Base-by-base conservation (phyloP, 2,329 filamentous ascomycete genomes). In the Fusarium pseudonygamai region DNA sequence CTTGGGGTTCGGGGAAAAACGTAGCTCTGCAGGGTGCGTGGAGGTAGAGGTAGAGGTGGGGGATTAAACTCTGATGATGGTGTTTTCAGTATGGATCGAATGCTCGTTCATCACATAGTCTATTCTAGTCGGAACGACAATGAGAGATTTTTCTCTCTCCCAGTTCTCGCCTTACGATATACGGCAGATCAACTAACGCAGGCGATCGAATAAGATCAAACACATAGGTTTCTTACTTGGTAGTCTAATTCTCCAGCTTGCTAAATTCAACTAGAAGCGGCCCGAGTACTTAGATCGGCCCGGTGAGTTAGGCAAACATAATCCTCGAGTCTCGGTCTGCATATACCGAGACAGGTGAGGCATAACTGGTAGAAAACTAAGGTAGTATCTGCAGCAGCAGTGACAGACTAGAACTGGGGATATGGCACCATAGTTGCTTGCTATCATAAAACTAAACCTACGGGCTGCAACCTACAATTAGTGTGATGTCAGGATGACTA, bases 241-340 rank as follows among this genome's bases (percentile, higher is more conserved):
- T 50, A 34, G 32, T 34, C 32, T 39, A 37, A 16, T 37, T 52
- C 56, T 50, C 42, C 34, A 60, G 30, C 46, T 46, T 46, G 30
- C 57, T 52, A 57, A 49, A 45, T 36, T 24, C 43, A 61, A 55
- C 67, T 73, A 73, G 67, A 73, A 52, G 71, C 71, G 71, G 71
- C 67, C 71, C 71, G 71, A 73, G 70, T 61, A 69, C 62, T 52
- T 70, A 73, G 49, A 64, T 73, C 71, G 71, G 71, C 49, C 71
- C 67, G 71, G 73, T 71, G 49, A 47, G 45, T 49, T 61, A 42
- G 50, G 52, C 50, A 57, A 62, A 39, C 40, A 67, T 62, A 62
- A 46, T 47, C 37, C 61, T 43, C 39, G 52, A 65, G 20, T 58
- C 67, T 64, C 55, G 39, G 69, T 69, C 63, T 60, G 59, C 37